These are phyloP conservation scores for Ophiostoma sp. DNA, from an alignment of 2,329 filamentous ascomycete genomes.

Conservation along the genomic window DNA sequence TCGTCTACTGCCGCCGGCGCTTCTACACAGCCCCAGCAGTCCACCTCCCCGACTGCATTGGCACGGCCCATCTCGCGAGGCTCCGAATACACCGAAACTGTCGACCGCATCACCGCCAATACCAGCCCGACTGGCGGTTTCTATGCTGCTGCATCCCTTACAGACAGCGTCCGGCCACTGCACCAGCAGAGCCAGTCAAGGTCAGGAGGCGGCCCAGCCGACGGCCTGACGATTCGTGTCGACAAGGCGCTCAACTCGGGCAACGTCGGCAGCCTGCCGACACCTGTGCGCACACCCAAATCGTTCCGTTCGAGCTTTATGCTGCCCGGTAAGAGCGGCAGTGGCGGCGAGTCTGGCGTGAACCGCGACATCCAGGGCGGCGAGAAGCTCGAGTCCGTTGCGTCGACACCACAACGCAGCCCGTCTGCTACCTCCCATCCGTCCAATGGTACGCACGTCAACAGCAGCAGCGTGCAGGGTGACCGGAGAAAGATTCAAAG, in stretches of 20 bases:
- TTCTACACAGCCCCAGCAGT: slow-evolving; percentile 34
- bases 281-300: slow-evolving; percentile 68
- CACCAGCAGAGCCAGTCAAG: slow-evolving; percentile 46
- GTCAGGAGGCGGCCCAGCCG: not conserved
- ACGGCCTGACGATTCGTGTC: slow-evolving; percentile 57
- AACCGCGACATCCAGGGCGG: slow-evolving; percentile 65
- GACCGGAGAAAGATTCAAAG: slow-evolving; percentile 16
- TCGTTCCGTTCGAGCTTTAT: slow-evolving; percentile 78
- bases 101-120: slow-evolving; percentile 70
- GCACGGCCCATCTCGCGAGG: slow-evolving; percentile 71
- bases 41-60: slow-evolving; percentile 41
- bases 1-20: not conserved
- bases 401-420: slow-evolving; percentile 68
- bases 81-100: slow-evolving; percentile 75
- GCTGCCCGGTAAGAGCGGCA: slow-evolving; percentile 55
- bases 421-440: slow-evolving; percentile 34
- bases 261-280: slow-evolving; percentile 46
- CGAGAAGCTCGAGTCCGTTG: slow-evolving; percentile 79
- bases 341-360: slow-evolving; percentile 48
- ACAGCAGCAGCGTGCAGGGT: slow-evolving; percentile 7
- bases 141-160: slow-evolving; percentile 60
- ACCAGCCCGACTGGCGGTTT: slow-evolving; percentile 68
- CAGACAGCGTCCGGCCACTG: slow-evolving; percentile 78
- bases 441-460: slow-evolving; percentile 40
- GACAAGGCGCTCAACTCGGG: slow-evolving; percentile 59